These are phyloP conservation scores for Jatropha curcas DNA, from an alignment of 345 rosid genomes.

Conservation along the genomic window DNA sequence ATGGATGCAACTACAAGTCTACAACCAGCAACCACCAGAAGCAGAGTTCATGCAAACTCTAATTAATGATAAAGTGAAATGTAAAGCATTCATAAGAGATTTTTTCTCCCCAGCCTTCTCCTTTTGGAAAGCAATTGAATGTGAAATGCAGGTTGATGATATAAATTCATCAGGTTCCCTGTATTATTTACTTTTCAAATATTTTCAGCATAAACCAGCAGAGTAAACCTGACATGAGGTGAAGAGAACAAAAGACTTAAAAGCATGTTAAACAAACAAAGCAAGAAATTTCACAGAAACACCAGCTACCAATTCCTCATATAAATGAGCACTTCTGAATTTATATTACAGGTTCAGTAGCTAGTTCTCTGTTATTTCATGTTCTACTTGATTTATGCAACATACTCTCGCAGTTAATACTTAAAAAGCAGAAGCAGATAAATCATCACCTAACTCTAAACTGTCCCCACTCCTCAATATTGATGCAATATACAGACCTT, in stretches of 20 bases:
- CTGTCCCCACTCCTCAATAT: no score
- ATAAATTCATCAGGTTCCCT: not conserved
- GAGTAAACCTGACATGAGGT: not conserved
- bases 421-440: not conserved
- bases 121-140: not conserved
- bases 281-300: not conserved
- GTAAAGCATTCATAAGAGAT: not conserved
- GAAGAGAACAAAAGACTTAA: not conserved
- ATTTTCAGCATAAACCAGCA: not conserved
- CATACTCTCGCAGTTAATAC: not conserved
- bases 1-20: not conserved
- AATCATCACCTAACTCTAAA: not conserved
- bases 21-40: not conserved
- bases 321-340: not conserved
- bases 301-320: not conserved
- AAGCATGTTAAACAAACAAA: not conserved
- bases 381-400: not conserved
- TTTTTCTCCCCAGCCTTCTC: not conserved
- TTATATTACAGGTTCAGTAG: not conserved
- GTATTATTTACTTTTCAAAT: not conserved
- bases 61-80: not conserved
- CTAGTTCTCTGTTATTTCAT: not conserved
- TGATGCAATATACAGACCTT: not conserved
- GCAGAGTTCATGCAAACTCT: slow-evolving; percentile 1
- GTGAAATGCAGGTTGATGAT: slow-evolving; percentile 3